Evolutionary conservation across 805 yeast species (phyloP), one percentile per base, ranked within the genome.

Genomic region (Teunomyces atbi): DNA sequence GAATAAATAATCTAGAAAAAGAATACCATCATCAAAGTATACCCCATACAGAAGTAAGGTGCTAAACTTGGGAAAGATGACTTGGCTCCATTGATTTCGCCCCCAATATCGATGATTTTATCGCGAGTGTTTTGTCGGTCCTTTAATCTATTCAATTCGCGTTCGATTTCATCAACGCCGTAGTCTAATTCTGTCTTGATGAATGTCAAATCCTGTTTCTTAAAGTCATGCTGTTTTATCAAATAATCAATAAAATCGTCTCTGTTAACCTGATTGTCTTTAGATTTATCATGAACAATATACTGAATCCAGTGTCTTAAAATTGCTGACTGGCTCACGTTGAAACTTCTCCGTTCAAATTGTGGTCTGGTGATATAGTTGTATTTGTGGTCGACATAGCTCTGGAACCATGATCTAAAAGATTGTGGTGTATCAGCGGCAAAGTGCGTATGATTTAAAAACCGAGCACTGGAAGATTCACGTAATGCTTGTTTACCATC

Each of bases 81-180:
- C 12, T 6, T 23, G 33, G 39, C 28, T 7, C 39, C 39, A 15
- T 20, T 36, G 12, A 20, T n/a, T 47, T 66, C 71, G 5, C 71
- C 71, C 5, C 66, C 71, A 23, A 66, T 66, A 29, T 55, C 52
- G 23, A 66, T 66, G 10, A 39, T 51, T 29, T 48, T 47, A 15
- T 42, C 37, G 11, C 21, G 35, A 7, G n/a, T 32, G 2, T 33
- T 13, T 8, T 47, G 41, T 16, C 12, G 51, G 54, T 63, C 62
- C 15, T 54, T 59, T 44, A 70, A 60, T 37, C 56, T 64, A 20
- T 68, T 53, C 44, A 71, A 60, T 52, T 68, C 73, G 26, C 52
- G 47, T 43, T 71, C 74, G 37, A 71, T 71, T 42, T 68, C 66
- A 6, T 65, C 67, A n/a, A 62, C 53, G 4, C 73, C 73, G 49